Evolutionary conservation across 1,284 basidiomycete species (phyloP).

Genomic region (Fomes fomentarius): DNA sequence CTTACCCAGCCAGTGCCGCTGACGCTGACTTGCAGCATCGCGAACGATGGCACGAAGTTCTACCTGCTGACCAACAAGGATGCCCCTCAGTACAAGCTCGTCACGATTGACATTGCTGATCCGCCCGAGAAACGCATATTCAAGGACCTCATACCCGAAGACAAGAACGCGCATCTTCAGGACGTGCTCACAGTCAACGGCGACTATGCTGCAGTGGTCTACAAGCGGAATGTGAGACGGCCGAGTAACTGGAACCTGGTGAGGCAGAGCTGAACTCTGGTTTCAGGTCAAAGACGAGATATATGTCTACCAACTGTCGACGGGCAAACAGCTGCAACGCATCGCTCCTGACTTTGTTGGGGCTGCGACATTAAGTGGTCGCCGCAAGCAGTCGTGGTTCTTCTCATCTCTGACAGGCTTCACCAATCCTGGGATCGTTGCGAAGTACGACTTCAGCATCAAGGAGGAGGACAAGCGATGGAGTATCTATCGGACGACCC

Average conservation of each 20-base stretch:
- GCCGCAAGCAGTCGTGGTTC: slow-evolving; percentile 64
- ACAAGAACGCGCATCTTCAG: slow-evolving; percentile 63
- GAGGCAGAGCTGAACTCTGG: too few species aligned
- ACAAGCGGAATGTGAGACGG: slow-evolving; percentile 77
- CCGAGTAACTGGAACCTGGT: too few species aligned
- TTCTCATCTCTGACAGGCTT: slow-evolving; percentile 75
- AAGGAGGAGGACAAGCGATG: slow-evolving; percentile 52
- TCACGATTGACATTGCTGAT: slow-evolving; percentile 67
- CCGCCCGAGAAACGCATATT: slow-evolving; percentile 44
- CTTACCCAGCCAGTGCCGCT: slow-evolving; percentile 1
- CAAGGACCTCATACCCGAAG: slow-evolving; percentile 74
- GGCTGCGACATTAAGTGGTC: slow-evolving; percentile 56
- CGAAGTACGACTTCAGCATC: slow-evolving; percentile 60
- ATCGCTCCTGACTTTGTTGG: slow-evolving; percentile 77
- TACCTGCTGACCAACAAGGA: slow-evolving; percentile 70
- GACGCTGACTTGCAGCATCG: slow-evolving; percentile 48
- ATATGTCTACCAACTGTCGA: slow-evolving; percentile 67
- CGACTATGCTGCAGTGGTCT: slow-evolving; percentile 66
- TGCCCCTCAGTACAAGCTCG: slow-evolving; percentile 69
- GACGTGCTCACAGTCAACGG: slow-evolving; percentile 55
- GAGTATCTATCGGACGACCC: slow-evolving; percentile 62
- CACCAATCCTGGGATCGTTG: slow-evolving; percentile 73
- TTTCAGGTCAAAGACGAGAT: slow-evolving; percentile 80
- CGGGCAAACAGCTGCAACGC: slow-evolving; percentile 59
- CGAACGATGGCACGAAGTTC: slow-evolving; percentile 68